Evolutionary conservation across 2,329 filamentous ascomycete species (phyloP), one percentile per base, ranked within the genome.

Genomic region (Geoglossum cookeanum): DNA sequence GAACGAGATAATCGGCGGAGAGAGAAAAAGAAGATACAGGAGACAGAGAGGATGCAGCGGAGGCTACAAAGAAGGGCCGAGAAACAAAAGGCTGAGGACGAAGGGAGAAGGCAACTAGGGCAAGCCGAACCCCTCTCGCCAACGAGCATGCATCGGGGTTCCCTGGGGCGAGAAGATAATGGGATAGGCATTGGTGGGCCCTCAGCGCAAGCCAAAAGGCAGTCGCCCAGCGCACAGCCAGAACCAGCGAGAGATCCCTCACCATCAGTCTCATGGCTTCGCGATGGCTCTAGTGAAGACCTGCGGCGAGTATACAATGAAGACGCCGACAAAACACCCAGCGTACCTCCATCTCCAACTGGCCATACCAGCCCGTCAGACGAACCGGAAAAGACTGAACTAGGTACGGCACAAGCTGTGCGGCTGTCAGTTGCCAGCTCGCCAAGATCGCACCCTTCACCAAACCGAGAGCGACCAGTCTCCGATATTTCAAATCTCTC

Each of bases 1-100:
- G 92, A 98, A 64, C 77, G 92, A 59, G 92, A 98, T 65, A 78
- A 83, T 62, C 80, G 90, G 64, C 79, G 92, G 58, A 81, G 78
- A 61, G 87, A 95, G 62, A 81, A 81, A 66, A 90, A 86, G 69
- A 79, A 77, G 56, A 74, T 78, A 58, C 76, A 76, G 42, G 84
- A 91, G 27, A 79, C 81, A 60, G 81, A 87, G 60, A 80, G 77
- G 61, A 70, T 83, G 29, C 80, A 85, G 62, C 77, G 77, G 57
- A 80, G 78, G 58, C 70, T 92, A 29, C 77, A 81, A 45, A 76
- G 79, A 55, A 76, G 79, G 60, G 82, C 81, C 56, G 85, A 56
- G 45, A 59, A 45, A 9, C 51, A 47, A 39, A 59, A 17, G 35
- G 49, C n/a, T 6, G 56, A 58, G n/a, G 56, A 58, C 4, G 63